Percentiles rank a stretch among this genome's conserved stretches.
These are phyloP conservation scores for Odontarrhena argentea DNA, from an alignment of 345 rosid species.

Conservation along the genomic window DNA sequence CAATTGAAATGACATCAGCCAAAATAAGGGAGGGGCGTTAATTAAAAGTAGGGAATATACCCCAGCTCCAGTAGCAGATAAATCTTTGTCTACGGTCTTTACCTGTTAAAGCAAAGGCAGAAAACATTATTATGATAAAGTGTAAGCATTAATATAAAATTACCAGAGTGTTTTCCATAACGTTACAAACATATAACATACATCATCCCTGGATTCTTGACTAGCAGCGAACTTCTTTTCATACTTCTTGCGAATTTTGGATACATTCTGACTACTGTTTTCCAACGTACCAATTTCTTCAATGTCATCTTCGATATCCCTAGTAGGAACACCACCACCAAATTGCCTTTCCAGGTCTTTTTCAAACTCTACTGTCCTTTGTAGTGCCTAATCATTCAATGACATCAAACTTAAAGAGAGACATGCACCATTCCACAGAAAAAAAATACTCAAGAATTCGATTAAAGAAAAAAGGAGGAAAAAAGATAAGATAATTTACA, in stretches of 20 bases:
- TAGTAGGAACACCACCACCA: constrained; percentile 74
- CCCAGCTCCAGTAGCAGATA: constrained; percentile 96
- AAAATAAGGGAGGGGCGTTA: constrained; percentile 11
- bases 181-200: constrained; percentile 39
- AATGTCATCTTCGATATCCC: constrained; percentile 68
- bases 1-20: constrained; percentile 24
- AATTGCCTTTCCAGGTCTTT: constrained; percentile 92
- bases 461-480: constrained; percentile 7
- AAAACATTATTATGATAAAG: constrained; percentile 27
- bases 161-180: constrained; percentile 26
- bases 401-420: constrained; percentile 34
- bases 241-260: constrained; percentile 91
- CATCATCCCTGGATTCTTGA: constrained; percentile 64
- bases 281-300: constrained; percentile 80
- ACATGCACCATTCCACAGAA: constrained; percentile 28
- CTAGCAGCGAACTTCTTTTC: constrained; percentile 84
- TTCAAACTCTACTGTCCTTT: constrained; percentile 95
- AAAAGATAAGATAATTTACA: not conserved
- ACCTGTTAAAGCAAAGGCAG: constrained; percentile 54
- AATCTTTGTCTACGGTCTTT: constrained; percentile 68
- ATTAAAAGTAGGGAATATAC: constrained; percentile 48
- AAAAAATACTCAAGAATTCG: not conserved
- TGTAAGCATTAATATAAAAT: constrained; percentile 6
- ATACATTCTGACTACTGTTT: constrained; percentile 62
- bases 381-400: constrained; percentile 65